phyloP scores from a whole-genome alignment of 2,329 filamentous ascomycete species.

The Diaporthe destruens region DNA sequence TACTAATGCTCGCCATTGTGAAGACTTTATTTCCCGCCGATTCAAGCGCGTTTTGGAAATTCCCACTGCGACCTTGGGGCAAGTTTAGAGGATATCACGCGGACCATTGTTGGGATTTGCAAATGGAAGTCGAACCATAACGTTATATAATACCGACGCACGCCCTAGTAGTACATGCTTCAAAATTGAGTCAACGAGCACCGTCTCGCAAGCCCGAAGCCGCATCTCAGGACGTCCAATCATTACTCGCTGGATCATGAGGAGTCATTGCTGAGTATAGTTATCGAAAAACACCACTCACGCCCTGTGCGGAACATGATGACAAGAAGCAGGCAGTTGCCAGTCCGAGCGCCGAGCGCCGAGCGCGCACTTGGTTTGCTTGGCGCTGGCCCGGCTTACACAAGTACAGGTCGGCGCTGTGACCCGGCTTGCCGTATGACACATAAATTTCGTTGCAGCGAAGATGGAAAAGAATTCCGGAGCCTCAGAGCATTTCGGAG shows the following conservation, averaged over 20 bases:
- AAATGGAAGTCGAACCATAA: not conserved
- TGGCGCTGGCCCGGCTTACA: not conserved
- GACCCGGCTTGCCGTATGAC: not conserved
- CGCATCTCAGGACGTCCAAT: not conserved
- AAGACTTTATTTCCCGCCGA: not conserved
- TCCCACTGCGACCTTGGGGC: too few relatives aligned
- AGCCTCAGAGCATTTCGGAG: too few relatives aligned
- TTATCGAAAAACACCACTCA: not conserved
- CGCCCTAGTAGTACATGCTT: not conserved
- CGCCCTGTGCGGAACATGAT: not conserved
- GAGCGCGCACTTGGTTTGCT: not conserved
- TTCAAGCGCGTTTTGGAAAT: not conserved
- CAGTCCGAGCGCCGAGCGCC: slow-evolving; percentile 21
- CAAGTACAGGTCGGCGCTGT: not conserved
- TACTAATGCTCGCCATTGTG: slow-evolving; percentile 12
- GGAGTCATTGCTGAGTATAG: not conserved
- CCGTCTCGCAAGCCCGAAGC: slow-evolving; percentile 3
- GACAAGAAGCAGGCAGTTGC: not conserved
- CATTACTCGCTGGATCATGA: not conserved
- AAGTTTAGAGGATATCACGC: not conserved
- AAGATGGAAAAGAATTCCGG: not conserved
- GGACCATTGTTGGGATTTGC: not conserved
- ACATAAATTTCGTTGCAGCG: not conserved
- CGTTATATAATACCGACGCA: too few relatives aligned
- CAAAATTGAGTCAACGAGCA: slow-evolving; percentile 18